Conservation (phyloP, 2,329 filamentous ascomycete species). For the Phaeoacremonium minimum region DNA sequence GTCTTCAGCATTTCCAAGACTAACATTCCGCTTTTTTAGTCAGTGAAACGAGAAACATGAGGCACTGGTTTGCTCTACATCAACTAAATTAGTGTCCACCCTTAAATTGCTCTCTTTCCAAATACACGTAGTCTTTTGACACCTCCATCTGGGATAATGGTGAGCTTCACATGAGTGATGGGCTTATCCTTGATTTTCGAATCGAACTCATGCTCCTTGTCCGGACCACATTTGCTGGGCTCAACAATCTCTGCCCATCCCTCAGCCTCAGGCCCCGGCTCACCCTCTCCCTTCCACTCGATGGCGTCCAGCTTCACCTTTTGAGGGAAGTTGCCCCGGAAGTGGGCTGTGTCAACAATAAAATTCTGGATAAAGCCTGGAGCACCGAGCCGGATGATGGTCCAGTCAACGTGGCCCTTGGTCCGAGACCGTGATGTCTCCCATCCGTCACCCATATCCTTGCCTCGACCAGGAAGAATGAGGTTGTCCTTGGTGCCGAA, state of each 20-base stretch:
- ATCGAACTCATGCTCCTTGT: conserved; percentile 66
- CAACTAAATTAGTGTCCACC: too few species aligned
- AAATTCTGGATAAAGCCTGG: conserved; percentile 61
- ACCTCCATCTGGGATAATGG: conserved; percentile 89
- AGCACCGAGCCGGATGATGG: conserved; percentile 69
- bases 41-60: too few species aligned
- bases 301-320: conserved; percentile 65
- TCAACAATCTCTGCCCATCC: conserved; percentile 64
- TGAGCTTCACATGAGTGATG: conserved; percentile 83
- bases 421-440: conserved; percentile 73
- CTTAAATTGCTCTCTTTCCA: conserved; percentile 56
- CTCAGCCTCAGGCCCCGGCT: conserved; percentile 51
- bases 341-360: conserved; percentile 77
- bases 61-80: too few species aligned
- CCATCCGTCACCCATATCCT: conserved; percentile 88
- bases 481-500: conserved; percentile 80
- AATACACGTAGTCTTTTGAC: conserved; percentile 82
- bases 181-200: conserved; percentile 50
- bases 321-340: conserved; percentile 79
- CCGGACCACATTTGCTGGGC: conserved; percentile 66
- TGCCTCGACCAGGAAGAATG: conserved; percentile 71
- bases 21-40: too few species aligned
- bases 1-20: too few species aligned
- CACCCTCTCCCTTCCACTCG: conserved; percentile 46
- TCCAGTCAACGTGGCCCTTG: conserved; percentile 73